Evolutionary conservation across 2,329 filamentous ascomycete species (phyloP).

Genomic region (Aspergillus tubingensis): DNA sequence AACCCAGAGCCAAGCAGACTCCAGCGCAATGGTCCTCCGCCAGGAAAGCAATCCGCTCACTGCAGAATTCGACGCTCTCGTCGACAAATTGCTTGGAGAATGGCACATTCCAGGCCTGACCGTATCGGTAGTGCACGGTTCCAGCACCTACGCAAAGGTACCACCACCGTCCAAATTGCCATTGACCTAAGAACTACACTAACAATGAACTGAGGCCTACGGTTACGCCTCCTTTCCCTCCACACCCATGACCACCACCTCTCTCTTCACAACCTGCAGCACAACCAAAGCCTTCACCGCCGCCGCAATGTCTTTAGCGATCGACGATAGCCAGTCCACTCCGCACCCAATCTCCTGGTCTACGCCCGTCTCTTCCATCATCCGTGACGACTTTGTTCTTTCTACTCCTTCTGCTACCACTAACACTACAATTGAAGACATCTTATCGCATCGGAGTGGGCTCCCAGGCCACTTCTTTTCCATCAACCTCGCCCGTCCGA

Average conservation of each 20-base stretch:
- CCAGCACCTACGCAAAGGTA: slow-evolving; percentile 31
- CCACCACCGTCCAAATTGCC: neutral
- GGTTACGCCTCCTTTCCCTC: neutral
- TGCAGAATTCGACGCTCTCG: slow-evolving; percentile 21
- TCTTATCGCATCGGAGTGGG: slow-evolving; percentile 37
- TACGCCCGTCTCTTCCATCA: slow-evolving; percentile 38
- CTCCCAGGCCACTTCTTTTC: slow-evolving; percentile 23
- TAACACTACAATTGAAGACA: slow-evolving; percentile 36
- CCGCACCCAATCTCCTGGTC: slow-evolving; percentile 33
- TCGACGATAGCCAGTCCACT: slow-evolving; percentile 22
- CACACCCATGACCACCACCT: neutral
- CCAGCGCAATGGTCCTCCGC: slow-evolving; percentile 8
- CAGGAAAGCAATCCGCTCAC: slow-evolving; percentile 14
- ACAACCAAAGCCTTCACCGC: slow-evolving; percentile 34
- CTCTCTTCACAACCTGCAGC: slow-evolving; percentile 29
- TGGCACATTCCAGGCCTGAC: slow-evolving; percentile 36
- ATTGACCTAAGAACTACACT: neutral
- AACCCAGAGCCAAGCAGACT: no score
- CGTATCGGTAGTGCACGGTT: slow-evolving; percentile 30
- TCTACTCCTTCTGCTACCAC: slow-evolving; percentile 29
- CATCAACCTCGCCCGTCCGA: slow-evolving; percentile 6
- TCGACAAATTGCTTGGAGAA: slow-evolving; percentile 23
- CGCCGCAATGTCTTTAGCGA: slow-evolving; percentile 23
- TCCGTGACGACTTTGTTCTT: slow-evolving; percentile 38
- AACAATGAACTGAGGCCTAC: neutral